phyloP scores from a whole-genome alignment of 768 basidiomycete species.

The Amylocystis lapponica region DNA sequence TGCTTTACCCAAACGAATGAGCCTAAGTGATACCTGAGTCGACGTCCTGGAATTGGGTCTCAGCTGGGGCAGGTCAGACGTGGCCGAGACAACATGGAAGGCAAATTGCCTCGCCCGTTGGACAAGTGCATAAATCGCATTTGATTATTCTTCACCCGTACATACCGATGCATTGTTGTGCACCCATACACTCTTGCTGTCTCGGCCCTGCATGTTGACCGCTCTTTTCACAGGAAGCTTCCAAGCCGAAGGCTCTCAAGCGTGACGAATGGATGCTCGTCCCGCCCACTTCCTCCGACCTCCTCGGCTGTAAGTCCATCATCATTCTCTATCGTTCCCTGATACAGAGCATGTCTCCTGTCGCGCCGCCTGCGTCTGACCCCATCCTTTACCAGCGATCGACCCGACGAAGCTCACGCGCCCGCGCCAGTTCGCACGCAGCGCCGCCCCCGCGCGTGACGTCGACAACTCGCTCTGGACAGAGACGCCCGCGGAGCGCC shows the following conservation, averaged over 20 bases:
- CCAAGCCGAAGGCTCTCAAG: slow-evolving; percentile 69
- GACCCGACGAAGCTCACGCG: slow-evolving; percentile 79
- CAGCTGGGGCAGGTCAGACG: no score
- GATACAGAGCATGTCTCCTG: not conserved
- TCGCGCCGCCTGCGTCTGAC: not conserved
- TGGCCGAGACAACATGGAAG: no score
- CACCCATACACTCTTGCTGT: no score
- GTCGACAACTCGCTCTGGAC: slow-evolving; percentile 83
- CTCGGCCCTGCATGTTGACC: no score
- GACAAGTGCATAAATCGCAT: slow-evolving; percentile 1
- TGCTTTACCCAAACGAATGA: no score
- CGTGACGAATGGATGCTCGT: slow-evolving; percentile 99
- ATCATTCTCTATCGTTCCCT: not conserved
- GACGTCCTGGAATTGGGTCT: no score
- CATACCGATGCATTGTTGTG: no score
- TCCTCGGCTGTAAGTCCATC: slow-evolving; percentile 62
- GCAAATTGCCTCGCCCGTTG: no score
- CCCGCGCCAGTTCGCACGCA: slow-evolving; percentile 72
- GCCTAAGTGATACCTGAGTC: no score
- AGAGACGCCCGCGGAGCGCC: slow-evolving; percentile 90
- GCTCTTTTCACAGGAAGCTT: slow-evolving; percentile 48
- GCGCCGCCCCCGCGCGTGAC: slow-evolving; percentile 32
- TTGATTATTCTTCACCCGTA: no score
- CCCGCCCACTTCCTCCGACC: slow-evolving; percentile 77
- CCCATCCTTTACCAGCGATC: slow-evolving; percentile 43